phyloP scores from a whole-genome alignment of 2,329 filamentous ascomycete genomes.

The Mariannaea elegans region DNA sequence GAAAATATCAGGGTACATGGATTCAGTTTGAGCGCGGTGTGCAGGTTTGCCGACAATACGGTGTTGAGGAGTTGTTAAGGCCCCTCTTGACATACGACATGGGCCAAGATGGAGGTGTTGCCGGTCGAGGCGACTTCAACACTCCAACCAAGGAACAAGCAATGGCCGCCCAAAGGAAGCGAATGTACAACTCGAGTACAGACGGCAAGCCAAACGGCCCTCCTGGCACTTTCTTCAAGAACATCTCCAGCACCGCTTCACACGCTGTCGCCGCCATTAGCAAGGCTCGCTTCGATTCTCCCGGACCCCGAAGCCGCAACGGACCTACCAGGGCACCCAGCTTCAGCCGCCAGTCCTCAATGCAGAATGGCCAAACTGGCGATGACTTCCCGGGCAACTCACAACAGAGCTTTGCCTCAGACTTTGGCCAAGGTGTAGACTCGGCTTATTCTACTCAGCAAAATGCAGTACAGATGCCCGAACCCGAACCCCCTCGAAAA shows the following conservation, averaged over 20 bases:
- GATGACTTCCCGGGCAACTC: constrained; percentile 77
- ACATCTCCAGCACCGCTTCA: constrained; percentile 91
- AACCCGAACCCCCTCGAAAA: constrained; percentile 83
- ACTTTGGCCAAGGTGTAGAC: constrained; percentile 78
- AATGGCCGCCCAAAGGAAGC: constrained; percentile 93
- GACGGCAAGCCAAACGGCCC: constrained; percentile 74
- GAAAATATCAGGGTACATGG: constrained; percentile 99
- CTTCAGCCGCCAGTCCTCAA: constrained; percentile 76
- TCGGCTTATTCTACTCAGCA: constrained; percentile 73
- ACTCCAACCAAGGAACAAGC: constrained; percentile 99
- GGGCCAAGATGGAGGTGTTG: constrained; percentile 75
- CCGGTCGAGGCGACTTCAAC: constrained; percentile 80
- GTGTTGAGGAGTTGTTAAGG: constrained; percentile 78
- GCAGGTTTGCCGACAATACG: constrained; percentile 86
- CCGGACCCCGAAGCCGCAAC: constrained; percentile 72
- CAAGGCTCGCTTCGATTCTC: constrained; percentile 93
- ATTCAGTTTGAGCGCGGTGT: constrained; percentile 92
- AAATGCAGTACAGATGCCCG: constrained; percentile 45
- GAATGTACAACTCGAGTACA: constrained; percentile 78
- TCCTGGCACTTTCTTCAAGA: constrained; percentile 94
- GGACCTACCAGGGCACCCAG: constrained; percentile 73
- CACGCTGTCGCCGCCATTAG: constrained; percentile 95
- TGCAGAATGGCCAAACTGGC: constrained; percentile 66
- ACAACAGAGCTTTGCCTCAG: constrained; percentile 83
- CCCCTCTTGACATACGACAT: constrained; percentile 84